phyloP scores from a whole-genome alignment of 305 asterid genomes.

The Fraxinus platypoda region DNA sequence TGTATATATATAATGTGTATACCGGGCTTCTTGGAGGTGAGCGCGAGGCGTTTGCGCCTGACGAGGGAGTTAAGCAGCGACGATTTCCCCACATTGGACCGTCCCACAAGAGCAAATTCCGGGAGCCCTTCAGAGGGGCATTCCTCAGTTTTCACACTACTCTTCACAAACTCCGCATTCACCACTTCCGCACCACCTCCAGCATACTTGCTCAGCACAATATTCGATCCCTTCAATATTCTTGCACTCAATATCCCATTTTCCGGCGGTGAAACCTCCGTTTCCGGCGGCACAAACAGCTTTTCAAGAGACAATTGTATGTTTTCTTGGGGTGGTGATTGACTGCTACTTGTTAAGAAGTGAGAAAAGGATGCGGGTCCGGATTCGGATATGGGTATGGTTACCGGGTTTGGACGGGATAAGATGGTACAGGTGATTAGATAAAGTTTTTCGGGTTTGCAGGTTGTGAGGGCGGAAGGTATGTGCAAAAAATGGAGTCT shows the following conservation, averaged over 20 bases:
- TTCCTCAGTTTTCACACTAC: conserved; percentile 72
- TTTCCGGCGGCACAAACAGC: conserved; percentile 84
- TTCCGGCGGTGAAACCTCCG: conserved; percentile 47
- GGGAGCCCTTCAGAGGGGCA: conserved; percentile 84
- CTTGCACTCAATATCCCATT: conserved; percentile 53
- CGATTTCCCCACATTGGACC: conserved; percentile 96
- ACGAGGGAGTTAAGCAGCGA: conserved; percentile 90
- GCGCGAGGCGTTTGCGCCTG: conserved; percentile 82
- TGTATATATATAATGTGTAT: neutral
- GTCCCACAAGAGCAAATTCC: conserved; percentile 93
- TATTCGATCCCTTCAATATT: conserved; percentile 85
- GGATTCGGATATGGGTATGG: conserved; percentile 16
- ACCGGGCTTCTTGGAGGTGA: conserved; percentile 97
- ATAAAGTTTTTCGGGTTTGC: conserved; percentile 35
- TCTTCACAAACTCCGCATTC: conserved; percentile 82
- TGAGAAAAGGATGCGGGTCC: conserved; percentile 41
- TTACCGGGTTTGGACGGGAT: conserved; percentile 35
- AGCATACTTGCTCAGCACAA: conserved; percentile 84
- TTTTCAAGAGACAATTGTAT: conserved; percentile 55
- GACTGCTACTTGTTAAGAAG: conserved; percentile 45
- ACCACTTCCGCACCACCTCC: conserved; percentile 67
- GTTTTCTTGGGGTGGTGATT: conserved; percentile 27
- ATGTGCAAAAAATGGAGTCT: conserved; percentile 43
- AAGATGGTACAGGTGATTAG: conserved; percentile 47
- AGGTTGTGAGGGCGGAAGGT: conserved; percentile 20